Percentiles rank a stretch among this genome's conserved stretches.
These are phyloP conservation scores for Marvania coccoides DNA, from an alignment of 139 green algal species.

Conservation along the genomic window DNA sequence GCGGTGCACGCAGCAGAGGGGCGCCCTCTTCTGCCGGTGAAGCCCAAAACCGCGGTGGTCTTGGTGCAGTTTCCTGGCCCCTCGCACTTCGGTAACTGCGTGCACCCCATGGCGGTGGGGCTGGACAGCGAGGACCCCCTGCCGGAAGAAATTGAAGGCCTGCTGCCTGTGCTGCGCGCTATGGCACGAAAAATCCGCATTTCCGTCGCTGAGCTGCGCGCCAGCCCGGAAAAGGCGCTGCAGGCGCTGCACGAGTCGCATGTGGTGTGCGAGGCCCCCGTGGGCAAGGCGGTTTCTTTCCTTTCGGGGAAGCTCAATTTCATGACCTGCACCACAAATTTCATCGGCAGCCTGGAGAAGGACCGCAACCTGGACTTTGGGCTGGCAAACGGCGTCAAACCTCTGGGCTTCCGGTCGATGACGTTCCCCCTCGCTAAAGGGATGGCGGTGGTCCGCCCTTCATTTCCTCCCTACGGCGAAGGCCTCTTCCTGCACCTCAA, in stretches of 20 bases:
- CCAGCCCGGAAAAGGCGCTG: background rate
- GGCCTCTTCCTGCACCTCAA: background rate
- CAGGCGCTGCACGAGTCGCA: background rate
- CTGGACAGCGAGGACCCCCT: background rate
- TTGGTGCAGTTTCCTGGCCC: background rate
- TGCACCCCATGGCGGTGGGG: background rate
- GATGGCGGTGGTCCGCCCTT: background rate
- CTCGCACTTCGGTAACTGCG: background rate
- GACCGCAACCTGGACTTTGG: background rate
- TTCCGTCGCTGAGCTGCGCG: background rate
- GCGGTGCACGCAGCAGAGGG: background rate
- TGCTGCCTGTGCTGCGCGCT: background rate
- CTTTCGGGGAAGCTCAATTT: background rate
- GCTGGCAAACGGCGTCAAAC: background rate
- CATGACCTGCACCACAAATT: slow-evolving; percentile 4
- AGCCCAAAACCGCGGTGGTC: background rate
- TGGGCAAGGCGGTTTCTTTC: background rate
- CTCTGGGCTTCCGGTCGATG: background rate
- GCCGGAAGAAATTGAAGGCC: background rate
- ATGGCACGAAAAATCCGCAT: background rate
- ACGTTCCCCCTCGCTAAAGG: background rate
- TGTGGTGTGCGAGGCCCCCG: background rate
- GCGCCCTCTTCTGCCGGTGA: background rate
- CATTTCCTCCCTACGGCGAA: background rate
- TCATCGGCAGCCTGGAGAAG: background rate